Evolutionary conservation across 2,329 filamentous ascomycete genomes (phyloP), one percentile per base, ranked within the genome.

Genomic region (Sclerotinia sclerotiorum): DNA sequence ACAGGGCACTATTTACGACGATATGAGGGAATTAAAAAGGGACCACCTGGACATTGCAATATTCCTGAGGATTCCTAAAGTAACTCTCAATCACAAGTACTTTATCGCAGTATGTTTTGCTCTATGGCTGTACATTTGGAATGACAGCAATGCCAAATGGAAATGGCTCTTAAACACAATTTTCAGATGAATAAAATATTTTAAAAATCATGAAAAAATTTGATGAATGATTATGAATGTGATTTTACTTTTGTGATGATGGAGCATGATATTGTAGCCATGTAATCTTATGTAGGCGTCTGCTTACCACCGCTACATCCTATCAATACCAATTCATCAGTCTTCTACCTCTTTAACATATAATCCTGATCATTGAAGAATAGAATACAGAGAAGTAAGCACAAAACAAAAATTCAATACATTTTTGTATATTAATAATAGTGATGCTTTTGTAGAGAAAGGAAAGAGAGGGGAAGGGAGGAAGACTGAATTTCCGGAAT

Each of bases 81-180:
- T 27, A 27, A 51, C 46, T 27, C 60, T 51, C 60, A 51, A 63
- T 52, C 60, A 63, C 6, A 51, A 58, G 51, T 65, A 65, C 51
- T 65, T 48, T 21, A 65, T 58, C 11, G 49, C 63, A 57, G 29
- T 55, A 48, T 65, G 19, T 58, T 63, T 65, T 65, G 63, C 63
- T 65, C 51, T 58, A 46, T 65, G 63, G 39, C 63, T 65, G 51
- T 35, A 65, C 32, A 63, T 63, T 63, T 17, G 46, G 46, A 32
- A 51, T 63, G 60, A 51, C 60, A 63, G 60, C 46, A 63, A 63
- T 63, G 60, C 60, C 60, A 51, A 63, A 42, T 52, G 29, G 29
- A 39, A 63, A 63, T 63, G 60, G 46, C 60, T 27, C 27, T 11
- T 51, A 51, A 51, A 19, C 29, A 39, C 60, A 63, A 51, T 51